Evolutionary conservation across 768 basidiomycete genomes (phyloP), one percentile per base, ranked within the genome.

Genomic region (Boletus eberwhitei): DNA sequence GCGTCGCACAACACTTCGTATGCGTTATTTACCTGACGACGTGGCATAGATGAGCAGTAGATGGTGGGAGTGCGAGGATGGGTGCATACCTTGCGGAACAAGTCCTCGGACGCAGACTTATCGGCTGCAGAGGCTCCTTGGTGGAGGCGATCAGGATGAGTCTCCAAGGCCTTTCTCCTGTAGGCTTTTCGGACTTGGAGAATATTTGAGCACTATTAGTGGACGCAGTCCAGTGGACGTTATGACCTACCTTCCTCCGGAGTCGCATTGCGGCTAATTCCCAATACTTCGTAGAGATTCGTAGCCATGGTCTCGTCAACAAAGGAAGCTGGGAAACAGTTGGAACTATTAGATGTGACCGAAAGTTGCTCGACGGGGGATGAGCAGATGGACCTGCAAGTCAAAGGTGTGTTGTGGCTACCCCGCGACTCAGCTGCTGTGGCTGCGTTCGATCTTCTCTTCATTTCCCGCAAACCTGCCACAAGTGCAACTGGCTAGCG

Each of bases 151-250:
- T 91, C 89, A 6, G 89, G 89, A 65, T 91, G 89, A 3, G 87
- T 91, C 53, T 83, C 74, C 26, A 91, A 65, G 3, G 89, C 89
- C 64, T 73, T 79, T 71, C 76, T 82, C 69, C 80, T 84, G 77
- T 91, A 91, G n/a, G 89, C 89, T 61, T 80, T 88, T 57, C 87
- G 81, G 58, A 91, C 88, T 91, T 57, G 36, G 22, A 40, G 39
- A 31, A 24, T 7, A 48, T 39, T 34, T 62, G 40, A 64, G 55
- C 16, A 14, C 31, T 19, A 45, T 26, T 6, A 7, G 24, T 45
- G n/a, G 48, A 49, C 35, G 5, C 5, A 4, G 37, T 35, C 11
- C 40, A 34, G 17, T 22, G 40, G 13, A 29, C n/a, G 17, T 36
- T 19, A 45, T 12, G 39, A 77, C 83, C 26, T 61, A 88, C 89